A percentile compares a stretch with the other conserved stretches of the same genome.
phyloP scores from a whole-genome alignment of 2,329 filamentous ascomycete genomes.

The Pestalotiopsis sp. region DNA sequence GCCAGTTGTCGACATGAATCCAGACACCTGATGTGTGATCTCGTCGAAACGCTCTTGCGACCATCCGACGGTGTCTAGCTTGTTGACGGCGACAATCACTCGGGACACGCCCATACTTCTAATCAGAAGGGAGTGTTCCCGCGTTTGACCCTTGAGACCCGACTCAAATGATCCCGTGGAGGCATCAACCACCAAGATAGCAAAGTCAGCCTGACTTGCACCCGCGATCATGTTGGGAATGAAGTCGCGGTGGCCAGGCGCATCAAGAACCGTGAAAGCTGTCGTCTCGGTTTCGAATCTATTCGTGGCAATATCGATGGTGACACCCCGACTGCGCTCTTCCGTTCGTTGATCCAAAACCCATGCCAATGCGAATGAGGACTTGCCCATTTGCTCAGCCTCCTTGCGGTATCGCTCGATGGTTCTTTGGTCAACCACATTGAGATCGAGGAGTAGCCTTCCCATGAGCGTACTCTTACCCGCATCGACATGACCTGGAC shows the following conservation, averaged over 20 bases:
- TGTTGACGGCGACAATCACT: slow-evolving; percentile 91
- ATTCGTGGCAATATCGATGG: slow-evolving; percentile 95
- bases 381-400: slow-evolving; percentile 89
- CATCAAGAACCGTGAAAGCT: slow-evolving; percentile 91
- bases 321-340: slow-evolving; percentile 87
- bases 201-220: slow-evolving; percentile 93
- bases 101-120: slow-evolving; percentile 89
- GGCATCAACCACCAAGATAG: slow-evolving; percentile 90
- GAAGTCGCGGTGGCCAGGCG: slow-evolving; percentile 92
- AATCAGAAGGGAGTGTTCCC: slow-evolving; percentile 87
- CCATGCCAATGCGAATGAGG: slow-evolving; percentile 96
- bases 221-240: slow-evolving; percentile 99
- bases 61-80: slow-evolving; percentile 88
- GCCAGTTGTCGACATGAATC: slow-evolving; percentile 80
- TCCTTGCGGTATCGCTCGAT: slow-evolving; percentile 87
- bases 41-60: slow-evolving; percentile 80
- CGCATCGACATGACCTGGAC: slow-evolving; percentile 89
- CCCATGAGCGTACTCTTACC: slow-evolving; percentile 99
- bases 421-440: slow-evolving; percentile 84
- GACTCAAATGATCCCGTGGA: slow-evolving; percentile 91
- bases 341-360: slow-evolving; percentile 91
- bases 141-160: slow-evolving; percentile 89
- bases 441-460: slow-evolving; percentile 84
- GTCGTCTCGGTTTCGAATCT: slow-evolving; percentile 89
- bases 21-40: slow-evolving; percentile 79